Evolutionary conservation across 257 asterid species (phyloP), one percentile per base, ranked within the genome.

Genomic region (Linderniella brevidens): DNA sequence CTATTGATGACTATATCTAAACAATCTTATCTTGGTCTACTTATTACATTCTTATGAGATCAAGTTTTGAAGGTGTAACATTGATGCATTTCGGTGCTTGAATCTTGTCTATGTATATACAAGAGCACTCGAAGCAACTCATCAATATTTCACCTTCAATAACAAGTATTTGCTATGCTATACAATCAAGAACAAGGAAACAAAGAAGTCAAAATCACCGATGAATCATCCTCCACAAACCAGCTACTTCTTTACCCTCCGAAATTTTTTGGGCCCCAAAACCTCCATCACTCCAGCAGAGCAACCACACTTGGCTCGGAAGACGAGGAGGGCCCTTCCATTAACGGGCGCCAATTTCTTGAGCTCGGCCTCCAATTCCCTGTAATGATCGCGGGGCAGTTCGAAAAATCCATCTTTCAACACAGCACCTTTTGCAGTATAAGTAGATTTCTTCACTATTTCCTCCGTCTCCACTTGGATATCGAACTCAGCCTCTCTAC

Each of bases 311-410:
- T 93, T 75, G 0, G 82, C 92, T 45, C 86, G 81, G 52, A 87
- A 87, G 38, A 82, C 79, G 32, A 87, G 70, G 40, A 87, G 75
- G 11, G 93, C 97, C 67, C 92, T 71, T 54, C 97, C 97, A 53
- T 87, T 87, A 17, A 74, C 78, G 0, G 97, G 97, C n/a, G 92
- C 97, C 92, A 87, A 73, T 68, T 76, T 78, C 80, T 80, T 87
- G 20, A 87, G 93, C 86, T 87, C 95, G 1, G 83, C 82, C 67
- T 87, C 97, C 60, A 87, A 25, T 59, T 83, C 92, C 71, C 77
- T 64, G 38, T 83, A 93, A 46, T 78, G 94, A 60, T 83, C 95
- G 6, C 85, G 80, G 17, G 80, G 86, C 71, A 83, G 49, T 62
- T 83, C 84, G 35, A 87, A 83, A 10, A 87, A 19, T 5, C 95